Evolutionary conservation across 2,329 filamentous ascomycete genomes (phyloP).

Genomic region (Trichophyton rubrum): DNA sequence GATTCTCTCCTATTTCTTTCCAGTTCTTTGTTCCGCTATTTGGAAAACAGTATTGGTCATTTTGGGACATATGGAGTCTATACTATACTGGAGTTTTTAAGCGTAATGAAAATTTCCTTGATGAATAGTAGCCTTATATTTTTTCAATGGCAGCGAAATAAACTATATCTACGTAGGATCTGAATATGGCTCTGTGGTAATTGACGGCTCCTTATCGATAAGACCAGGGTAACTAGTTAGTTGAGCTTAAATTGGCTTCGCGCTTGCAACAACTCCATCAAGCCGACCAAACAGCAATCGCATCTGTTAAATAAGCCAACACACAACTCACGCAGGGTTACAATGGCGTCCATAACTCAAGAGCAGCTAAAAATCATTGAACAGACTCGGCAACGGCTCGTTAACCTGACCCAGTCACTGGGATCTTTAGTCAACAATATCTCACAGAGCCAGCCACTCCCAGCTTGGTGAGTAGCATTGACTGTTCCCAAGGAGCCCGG

Average conservation of each 20-base stretch:
- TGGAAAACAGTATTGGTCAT: not conserved
- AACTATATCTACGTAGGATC: not conserved
- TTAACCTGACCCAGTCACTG: slow-evolving; percentile 57
- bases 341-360: slow-evolving; percentile 28
- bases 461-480: slow-evolving; percentile 44
- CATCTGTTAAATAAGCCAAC: not conserved
- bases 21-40: not conserved
- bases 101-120: not conserved
- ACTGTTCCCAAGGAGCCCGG: not conserved
- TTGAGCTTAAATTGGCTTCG: not conserved
- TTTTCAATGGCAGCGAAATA: not conserved
- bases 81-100: not conserved
- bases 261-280: not conserved
- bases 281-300: not conserved
- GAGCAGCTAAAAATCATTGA: slow-evolving; percentile 52
- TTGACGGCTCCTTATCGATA: not conserved
- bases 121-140: not conserved
- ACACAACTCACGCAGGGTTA: not conserved
- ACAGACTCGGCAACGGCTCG: slow-evolving; percentile 54
- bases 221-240: not conserved
- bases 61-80: not conserved
- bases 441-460: slow-evolving; percentile 51
- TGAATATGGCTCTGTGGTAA: not conserved
- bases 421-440: slow-evolving; percentile 51
- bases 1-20: not conserved